Evolutionary conservation across 2,329 filamentous ascomycete species (phyloP).

Genomic region (Ascochyta koolunga): DNA sequence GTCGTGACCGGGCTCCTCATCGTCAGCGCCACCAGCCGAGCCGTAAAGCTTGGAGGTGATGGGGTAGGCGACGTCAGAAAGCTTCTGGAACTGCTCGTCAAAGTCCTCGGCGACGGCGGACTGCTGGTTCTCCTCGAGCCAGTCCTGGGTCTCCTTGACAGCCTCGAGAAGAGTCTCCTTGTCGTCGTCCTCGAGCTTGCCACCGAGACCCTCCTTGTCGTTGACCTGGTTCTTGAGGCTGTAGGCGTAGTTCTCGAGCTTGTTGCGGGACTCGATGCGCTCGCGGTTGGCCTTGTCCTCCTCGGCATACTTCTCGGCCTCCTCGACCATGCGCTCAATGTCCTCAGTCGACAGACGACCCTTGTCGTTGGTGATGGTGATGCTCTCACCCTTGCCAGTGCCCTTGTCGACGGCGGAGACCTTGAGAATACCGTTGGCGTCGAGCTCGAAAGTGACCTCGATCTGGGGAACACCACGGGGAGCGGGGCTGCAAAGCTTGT

Average conservation of each 20-base stretch:
- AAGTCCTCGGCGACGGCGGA: conserved; percentile 89
- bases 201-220: conserved; percentile 93
- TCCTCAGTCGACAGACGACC: conserved; percentile 94
- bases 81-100: conserved; percentile 99
- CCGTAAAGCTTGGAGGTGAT: conserved; percentile 98
- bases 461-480: conserved; percentile 97
- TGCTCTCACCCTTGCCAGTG: conserved; percentile 94
- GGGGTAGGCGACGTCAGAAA: conserved; percentile 93
- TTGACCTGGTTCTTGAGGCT: conserved; percentile 99
- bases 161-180: conserved; percentile 96
- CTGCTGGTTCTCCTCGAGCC: conserved; percentile 92
- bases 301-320: conserved; percentile 98
- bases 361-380: conserved; percentile 99
- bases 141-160: conserved; percentile 95
- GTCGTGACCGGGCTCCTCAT: conserved; percentile 61
- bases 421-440: conserved; percentile 98
- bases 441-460: conserved; percentile 96
- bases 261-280: conserved; percentile 95
- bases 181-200: conserved; percentile 98
- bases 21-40: conserved; percentile 67
- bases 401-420: conserved; percentile 97
- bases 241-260: conserved; percentile 99
- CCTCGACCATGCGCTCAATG: conserved; percentile 98
- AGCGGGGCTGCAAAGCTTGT: conserved; percentile 62
- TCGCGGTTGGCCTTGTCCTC: conserved; percentile 98